Conservation (phyloP, 352 stramenopile genomes). For the Globisporangium paddicum region DNA sequence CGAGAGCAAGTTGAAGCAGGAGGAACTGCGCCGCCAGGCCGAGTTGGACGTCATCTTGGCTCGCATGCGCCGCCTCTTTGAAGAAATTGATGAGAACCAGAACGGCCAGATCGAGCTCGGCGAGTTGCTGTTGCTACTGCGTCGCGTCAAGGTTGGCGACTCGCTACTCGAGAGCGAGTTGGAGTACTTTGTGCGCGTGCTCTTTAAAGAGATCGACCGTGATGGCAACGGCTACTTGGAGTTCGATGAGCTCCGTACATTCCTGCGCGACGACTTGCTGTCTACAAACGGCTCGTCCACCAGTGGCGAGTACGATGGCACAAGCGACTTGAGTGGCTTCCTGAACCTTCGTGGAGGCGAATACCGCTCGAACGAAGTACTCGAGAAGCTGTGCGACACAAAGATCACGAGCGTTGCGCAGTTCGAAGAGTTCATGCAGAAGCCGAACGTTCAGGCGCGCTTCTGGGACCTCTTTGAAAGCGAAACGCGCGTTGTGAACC, state of each 20-base stretch:
- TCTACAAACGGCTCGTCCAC: conserved; percentile 8
- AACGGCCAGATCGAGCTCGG: conserved; percentile 60
- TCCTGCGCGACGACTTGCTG: conserved; percentile 47
- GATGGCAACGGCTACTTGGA: conserved; percentile 90
- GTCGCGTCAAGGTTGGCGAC: conserved; percentile 59
- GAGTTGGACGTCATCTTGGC: conserved; percentile 50
- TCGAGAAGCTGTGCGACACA: conserved; percentile 53
- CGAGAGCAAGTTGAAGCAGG: conserved; percentile 48
- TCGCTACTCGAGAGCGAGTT: conserved; percentile 61
- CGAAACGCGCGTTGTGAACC: conserved; percentile 44
- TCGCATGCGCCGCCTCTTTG: conserved; percentile 54
- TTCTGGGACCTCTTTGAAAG: conserved; percentile 66
- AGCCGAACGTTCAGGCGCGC: conserved; percentile 32
- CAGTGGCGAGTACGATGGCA: conserved; percentile 30
- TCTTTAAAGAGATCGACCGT: conserved; percentile 92
- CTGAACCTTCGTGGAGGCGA: conserved; percentile 66
- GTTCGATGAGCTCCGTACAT: conserved; percentile 93
- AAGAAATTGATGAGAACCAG: conserved; percentile 66
- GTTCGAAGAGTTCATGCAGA: conserved; percentile 44
- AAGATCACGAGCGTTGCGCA: conserved; percentile 42
- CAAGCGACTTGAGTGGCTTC: conserved; percentile 43
- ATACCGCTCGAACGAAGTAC: conserved; percentile 55
- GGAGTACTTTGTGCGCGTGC: conserved; percentile 50
- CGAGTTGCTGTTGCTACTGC: conserved; percentile 59
- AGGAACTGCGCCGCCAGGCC: conserved; percentile 41